phyloP scores from a whole-genome alignment of 441 rosid genomes.

The Jatropha podagrica region DNA sequence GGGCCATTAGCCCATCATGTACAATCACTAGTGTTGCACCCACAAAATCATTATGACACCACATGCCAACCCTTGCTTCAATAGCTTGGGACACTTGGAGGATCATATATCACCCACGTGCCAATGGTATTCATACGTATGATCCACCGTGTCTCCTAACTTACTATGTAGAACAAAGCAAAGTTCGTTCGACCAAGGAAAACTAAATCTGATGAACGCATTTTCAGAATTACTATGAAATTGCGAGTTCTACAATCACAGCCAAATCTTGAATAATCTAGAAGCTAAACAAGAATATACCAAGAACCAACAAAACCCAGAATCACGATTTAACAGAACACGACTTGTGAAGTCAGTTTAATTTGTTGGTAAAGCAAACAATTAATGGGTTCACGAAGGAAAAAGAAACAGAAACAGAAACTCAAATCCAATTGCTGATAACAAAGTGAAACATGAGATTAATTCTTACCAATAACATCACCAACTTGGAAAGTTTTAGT shows the following conservation, averaged over 20 bases:
- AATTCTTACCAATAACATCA: conserved; percentile 58
- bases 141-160: background rate
- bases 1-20: background rate
- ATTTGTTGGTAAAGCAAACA: background rate
- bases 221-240: too few relatives aligned
- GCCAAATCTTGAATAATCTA: background rate
- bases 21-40: background rate
- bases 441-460: background rate
- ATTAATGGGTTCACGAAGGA: background rate
- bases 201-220: too few relatives aligned
- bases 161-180: background rate
- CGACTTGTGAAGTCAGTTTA: background rate
- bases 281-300: background rate
- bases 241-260: background rate
- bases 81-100: background rate
- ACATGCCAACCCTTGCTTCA: background rate
- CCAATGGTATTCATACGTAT: background rate
- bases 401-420: background rate
- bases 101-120: background rate
- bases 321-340: background rate
- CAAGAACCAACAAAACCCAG: background rate
- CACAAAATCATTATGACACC: conserved; percentile 1
- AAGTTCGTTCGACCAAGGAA: too few relatives aligned
- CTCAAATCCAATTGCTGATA: background rate
- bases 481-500: conserved; percentile 68